phyloP scores from a whole-genome alignment of 208 protist species.

The Wallacemonas sp. region DNA sequence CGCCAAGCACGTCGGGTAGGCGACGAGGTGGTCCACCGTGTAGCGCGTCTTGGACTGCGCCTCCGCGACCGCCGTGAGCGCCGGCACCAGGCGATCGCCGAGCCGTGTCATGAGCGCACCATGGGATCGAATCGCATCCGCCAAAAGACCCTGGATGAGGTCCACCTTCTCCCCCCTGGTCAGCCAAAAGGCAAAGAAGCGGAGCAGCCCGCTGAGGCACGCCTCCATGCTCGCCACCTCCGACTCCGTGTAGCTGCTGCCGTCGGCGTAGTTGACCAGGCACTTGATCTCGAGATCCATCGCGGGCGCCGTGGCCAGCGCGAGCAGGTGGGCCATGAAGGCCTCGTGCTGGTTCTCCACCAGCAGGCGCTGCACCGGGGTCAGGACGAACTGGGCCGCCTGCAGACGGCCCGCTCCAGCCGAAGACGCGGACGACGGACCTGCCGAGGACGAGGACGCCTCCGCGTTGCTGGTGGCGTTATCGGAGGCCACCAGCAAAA shows the following conservation, averaged over 20 bases:
- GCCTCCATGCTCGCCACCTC: conserved; percentile 61
- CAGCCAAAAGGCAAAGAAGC: conserved; percentile 65
- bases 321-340: conserved; percentile 57
- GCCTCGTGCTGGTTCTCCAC: conserved; percentile 53
- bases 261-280: conserved; percentile 70
- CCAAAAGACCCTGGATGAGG: conserved; percentile 79
- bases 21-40: conserved; percentile 73
- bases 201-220: conserved; percentile 50
- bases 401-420: conserved; percentile 20
- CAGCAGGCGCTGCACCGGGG: conserved; percentile 70
- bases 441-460: neutral
- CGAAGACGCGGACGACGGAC: neutral
- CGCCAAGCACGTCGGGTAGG: conserved; percentile 67
- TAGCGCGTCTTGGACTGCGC: conserved; percentile 68
- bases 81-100: conserved; percentile 39
- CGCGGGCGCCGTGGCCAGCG: conserved; percentile 51
- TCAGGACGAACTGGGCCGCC: conserved; percentile 43
- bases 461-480: neutral
- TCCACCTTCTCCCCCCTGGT: conserved; percentile 66
- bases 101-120: conserved; percentile 63
- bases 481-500: conserved; percentile 66
- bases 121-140: conserved; percentile 65
- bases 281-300: conserved; percentile 82
- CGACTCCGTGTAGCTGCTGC: conserved; percentile 56
- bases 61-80: conserved; percentile 56